phyloP scores from a whole-genome alignment of 2,329 filamentous ascomycete genomes.

The Diaporthe sp. region DNA sequence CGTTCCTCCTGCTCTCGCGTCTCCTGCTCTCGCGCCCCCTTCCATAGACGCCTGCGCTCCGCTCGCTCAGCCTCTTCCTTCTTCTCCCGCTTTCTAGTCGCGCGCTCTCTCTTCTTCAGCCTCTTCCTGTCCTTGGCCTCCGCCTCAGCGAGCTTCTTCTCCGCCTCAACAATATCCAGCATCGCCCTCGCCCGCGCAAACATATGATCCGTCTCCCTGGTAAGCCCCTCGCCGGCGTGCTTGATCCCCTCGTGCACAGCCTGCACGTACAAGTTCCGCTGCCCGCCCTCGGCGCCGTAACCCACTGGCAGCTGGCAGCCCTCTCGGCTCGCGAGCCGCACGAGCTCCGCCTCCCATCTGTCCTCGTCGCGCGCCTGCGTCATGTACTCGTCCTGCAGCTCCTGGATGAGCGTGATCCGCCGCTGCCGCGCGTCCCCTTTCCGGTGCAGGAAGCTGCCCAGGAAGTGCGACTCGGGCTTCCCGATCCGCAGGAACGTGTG shows the following conservation, averaged over 20 bases:
- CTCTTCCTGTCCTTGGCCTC: constrained; percentile 47
- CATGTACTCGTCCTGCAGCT: constrained; percentile 55
- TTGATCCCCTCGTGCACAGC: constrained; percentile 41
- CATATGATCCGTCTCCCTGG: constrained; percentile 53
- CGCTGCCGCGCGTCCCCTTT: constrained; percentile 61
- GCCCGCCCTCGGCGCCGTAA: constrained; percentile 52
- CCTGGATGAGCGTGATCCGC: constrained; percentile 54
- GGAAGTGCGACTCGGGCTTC: constrained; percentile 73
- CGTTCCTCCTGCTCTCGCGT: background rate
- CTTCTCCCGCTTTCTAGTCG: constrained; percentile 37
- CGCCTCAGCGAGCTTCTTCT: constrained; percentile 51
- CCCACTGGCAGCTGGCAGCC: constrained; percentile 42
- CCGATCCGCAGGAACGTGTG: constrained; percentile 76
- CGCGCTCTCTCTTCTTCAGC: constrained; percentile 44
- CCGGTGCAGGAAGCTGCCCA: constrained; percentile 70
- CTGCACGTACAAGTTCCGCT: constrained; percentile 48
- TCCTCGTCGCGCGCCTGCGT: constrained; percentile 58
- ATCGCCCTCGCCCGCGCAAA: constrained; percentile 58
- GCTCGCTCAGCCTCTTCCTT: constrained; percentile 28
- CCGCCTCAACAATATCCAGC: constrained; percentile 55
- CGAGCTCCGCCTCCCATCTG: constrained; percentile 60
- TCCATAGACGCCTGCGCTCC: constrained; percentile 5
- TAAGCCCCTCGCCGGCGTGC: constrained; percentile 49
- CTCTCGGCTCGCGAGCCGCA: constrained; percentile 52
- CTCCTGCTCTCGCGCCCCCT: background rate